Conservation (phyloP, 2,329 filamentous ascomycete genomes). For the Fusarium siculi region DNA sequence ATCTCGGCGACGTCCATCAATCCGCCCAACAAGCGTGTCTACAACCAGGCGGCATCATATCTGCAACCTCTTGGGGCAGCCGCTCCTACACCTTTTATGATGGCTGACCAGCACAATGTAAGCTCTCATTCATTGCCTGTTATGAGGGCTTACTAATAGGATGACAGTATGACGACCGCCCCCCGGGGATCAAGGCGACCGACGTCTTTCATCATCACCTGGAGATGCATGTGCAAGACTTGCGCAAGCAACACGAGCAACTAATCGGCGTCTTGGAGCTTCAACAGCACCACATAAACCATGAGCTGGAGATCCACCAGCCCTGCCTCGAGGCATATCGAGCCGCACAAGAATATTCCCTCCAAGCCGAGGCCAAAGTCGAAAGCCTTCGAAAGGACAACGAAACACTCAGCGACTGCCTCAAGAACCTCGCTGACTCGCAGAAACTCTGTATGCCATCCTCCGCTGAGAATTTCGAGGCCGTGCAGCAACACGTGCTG, state of each 20-base stretch:
- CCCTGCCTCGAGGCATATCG: neutral
- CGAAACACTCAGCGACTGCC: neutral
- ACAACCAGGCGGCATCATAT: neutral
- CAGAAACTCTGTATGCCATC: neutral
- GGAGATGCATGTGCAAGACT: neutral
- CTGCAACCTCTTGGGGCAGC: neutral
- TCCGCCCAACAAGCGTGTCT: neutral
- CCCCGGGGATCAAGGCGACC: neutral
- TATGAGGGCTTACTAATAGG: neutral
- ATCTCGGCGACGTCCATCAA: neutral
- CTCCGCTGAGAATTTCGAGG: neutral
- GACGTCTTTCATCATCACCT: neutral
- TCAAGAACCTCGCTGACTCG: neutral
- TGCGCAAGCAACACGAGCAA: neutral
- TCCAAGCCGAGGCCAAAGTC: neutral
- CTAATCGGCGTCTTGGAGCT: neutral
- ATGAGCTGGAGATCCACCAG: neutral
- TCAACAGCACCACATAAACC: neutral
- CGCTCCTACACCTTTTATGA: neutral
- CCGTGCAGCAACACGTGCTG: neutral
- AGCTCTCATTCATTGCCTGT: fast-evolving
- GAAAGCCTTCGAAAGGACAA: neutral
- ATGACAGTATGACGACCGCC: neutral
- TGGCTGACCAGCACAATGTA: neutral
- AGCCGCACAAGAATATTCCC: neutral